phyloP scores from a whole-genome alignment of 2,329 filamentous ascomycete species.

The Ceratocystis smalleyi region DNA sequence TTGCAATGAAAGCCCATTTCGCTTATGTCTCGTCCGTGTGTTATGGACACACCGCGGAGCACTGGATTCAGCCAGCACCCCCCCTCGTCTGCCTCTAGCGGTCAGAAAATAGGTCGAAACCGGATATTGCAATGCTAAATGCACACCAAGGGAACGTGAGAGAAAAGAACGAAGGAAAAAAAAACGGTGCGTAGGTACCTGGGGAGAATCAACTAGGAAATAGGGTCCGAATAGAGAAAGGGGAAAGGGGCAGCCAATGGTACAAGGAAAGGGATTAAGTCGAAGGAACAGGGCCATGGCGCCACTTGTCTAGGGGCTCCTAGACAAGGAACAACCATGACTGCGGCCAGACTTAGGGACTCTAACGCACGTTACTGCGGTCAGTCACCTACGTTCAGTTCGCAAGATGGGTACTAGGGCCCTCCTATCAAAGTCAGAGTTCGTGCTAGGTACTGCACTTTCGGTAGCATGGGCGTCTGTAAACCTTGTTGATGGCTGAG shows the following conservation, averaged over 20 bases:
- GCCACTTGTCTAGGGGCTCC: not conserved
- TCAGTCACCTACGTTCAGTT: not conserved
- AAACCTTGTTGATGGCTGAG: not conserved
- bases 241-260: conserved; percentile 1
- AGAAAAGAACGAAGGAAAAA: not conserved
- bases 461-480: conserved; percentile 17
- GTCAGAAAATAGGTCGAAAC: not conserved
- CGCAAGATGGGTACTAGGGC: not conserved
- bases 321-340: not conserved
- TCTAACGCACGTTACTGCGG: not conserved
- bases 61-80: not conserved
- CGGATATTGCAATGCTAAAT: not conserved
- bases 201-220: not conserved
- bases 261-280: not conserved
- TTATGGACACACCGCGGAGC: not conserved
- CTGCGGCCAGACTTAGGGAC: not conserved
- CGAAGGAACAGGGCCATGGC: conserved; percentile 1
- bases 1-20: conserved; percentile 5
- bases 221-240: not conserved
- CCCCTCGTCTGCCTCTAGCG: not conserved
- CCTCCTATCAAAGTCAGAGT: not conserved
- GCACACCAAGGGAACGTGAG: not conserved
- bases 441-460: conserved; percentile 11
- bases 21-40: not conserved
- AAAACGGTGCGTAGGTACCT: not conserved